These are phyloP conservation scores for Diutina rugosa DNA, from an alignment of 1,139 yeast genomes.

Conservation along the genomic window DNA sequence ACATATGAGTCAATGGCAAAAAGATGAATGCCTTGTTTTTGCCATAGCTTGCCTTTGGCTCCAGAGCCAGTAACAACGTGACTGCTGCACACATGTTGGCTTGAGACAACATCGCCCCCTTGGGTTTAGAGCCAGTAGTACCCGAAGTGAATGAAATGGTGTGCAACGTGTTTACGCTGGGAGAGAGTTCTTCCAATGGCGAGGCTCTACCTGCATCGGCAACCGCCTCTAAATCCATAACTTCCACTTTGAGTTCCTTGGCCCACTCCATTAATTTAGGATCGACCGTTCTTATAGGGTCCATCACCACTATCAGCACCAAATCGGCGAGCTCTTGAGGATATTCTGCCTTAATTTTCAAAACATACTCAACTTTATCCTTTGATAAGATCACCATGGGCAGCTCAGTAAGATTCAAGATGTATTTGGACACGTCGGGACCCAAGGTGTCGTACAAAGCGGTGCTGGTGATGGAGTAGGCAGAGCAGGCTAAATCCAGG, in stretches of 20 bases:
- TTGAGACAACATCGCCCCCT: slow-evolving; percentile 24
- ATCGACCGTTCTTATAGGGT: slow-evolving; percentile 8
- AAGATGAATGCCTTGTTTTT: slow-evolving; percentile 11
- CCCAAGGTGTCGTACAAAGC: slow-evolving; percentile 58
- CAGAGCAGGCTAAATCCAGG: slow-evolving; percentile 45
- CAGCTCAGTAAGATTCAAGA: slow-evolving; percentile 40
- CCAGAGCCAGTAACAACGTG: slow-evolving; percentile 8
- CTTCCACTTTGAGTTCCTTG: slow-evolving; percentile 8
- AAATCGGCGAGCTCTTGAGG: slow-evolving; percentile 15
- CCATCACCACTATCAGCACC: slow-evolving; percentile 33
- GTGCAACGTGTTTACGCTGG: slow-evolving; percentile 12
- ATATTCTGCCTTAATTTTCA: slow-evolving; percentile 20
- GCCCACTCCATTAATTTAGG: slow-evolving; percentile 2
- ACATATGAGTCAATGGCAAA: slow-evolving; percentile 8
- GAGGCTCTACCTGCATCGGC: slow-evolving; percentile 13
- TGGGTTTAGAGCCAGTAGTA: slow-evolving; percentile 25
- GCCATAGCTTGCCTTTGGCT: slow-evolving; percentile 7
- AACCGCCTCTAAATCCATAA: slow-evolving; percentile 21
- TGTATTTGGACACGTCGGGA: slow-evolving; percentile 43
- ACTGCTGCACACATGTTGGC: slow-evolving; percentile 15
- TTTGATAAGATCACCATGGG: slow-evolving; percentile 42
- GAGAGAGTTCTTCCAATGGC: slow-evolving; percentile 11
- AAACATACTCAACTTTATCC: slow-evolving; percentile 30
- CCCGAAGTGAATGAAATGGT: slow-evolving; percentile 23
- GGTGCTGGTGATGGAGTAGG: slow-evolving; percentile 40